These are phyloP conservation scores for Fagopyrum esculentum DNA, from an alignment of 148 eudicot genomes.

Conservation along the genomic window DNA sequence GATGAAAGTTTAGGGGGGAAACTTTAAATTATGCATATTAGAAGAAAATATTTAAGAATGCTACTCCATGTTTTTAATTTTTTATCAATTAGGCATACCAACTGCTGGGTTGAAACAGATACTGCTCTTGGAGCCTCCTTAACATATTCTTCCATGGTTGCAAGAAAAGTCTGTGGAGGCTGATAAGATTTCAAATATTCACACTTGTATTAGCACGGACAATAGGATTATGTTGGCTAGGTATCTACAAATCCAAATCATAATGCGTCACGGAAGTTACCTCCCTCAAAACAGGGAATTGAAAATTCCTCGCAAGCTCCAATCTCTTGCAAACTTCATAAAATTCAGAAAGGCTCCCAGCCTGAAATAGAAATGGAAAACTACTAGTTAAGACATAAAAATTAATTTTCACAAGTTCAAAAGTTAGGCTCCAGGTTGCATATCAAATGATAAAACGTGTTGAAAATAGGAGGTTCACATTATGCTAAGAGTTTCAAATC, in stretches of 20 bases:
- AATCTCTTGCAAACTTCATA: conserved; percentile 91
- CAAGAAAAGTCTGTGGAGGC: conserved; percentile 50
- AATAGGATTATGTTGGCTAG: not conserved
- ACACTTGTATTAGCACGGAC: not conserved
- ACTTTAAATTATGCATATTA: not conserved
- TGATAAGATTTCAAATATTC: conserved; percentile 20
- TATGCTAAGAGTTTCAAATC: not conserved
- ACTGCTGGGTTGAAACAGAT: conserved; percentile 48
- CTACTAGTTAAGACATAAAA: not conserved
- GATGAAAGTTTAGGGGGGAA: not conserved
- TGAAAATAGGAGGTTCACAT: not conserved
- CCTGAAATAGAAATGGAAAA: conserved; percentile 37
- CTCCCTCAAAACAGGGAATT: conserved; percentile 92
- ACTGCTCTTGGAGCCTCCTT: conserved; percentile 93
- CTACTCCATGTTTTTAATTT: not conserved
- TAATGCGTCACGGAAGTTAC: conserved; percentile 27
- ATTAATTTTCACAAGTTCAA: not conserved
- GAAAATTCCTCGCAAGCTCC: conserved; percentile 95
- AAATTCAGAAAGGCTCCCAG: conserved; percentile 75
- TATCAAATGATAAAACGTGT: not conserved
- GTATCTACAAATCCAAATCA: not conserved
- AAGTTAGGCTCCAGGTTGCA: not conserved
- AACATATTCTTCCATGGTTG: conserved; percentile 95
- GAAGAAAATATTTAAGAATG: not conserved
- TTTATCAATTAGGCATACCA: conserved; percentile 34